A percentile compares a stretch with the other conserved stretches of the same genome.
Evolutionary conservation across 495 filamentous ascomycete species (phyloP).

Genomic region (Monascus purpureus): DNA sequence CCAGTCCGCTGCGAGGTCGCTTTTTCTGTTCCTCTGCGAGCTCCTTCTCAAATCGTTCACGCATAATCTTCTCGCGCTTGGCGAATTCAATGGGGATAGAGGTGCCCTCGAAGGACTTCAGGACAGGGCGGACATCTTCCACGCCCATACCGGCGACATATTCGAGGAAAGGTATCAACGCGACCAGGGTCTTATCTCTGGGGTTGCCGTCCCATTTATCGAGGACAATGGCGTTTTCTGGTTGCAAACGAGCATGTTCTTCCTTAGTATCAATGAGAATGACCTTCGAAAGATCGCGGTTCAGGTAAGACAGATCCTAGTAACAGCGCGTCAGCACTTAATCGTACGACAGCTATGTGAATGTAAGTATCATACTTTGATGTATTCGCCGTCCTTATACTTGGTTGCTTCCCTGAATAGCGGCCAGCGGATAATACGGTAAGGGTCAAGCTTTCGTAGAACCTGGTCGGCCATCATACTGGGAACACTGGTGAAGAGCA

Average conservation of each 20-base stretch:
- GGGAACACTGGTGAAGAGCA: constrained; percentile 81
- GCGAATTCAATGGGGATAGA: constrained; percentile 82
- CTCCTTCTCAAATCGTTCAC: constrained; percentile 65
- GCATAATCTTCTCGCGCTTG: constrained; percentile 68
- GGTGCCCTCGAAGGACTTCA: constrained; percentile 78
- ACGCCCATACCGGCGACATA: constrained; percentile 90
- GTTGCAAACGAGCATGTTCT: constrained; percentile 68
- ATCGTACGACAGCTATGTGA: neutral
- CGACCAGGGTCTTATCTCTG: constrained; percentile 71
- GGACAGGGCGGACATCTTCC: constrained; percentile 65
- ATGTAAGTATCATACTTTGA: constrained; percentile 54
- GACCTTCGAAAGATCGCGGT: constrained; percentile 86
- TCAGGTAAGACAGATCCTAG: constrained; percentile 89
- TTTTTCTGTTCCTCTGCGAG: constrained; percentile 58
- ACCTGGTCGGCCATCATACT: constrained; percentile 72
- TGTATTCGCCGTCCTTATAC: constrained; percentile 87
- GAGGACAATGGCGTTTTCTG: constrained; percentile 85
- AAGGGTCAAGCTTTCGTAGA: constrained; percentile 90
- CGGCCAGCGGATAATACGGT: constrained; percentile 88
- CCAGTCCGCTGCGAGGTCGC: constrained; percentile 39
- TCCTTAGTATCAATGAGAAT: constrained; percentile 82
- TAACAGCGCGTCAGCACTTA: neutral
- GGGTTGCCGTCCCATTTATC: constrained; percentile 77
- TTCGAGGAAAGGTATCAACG: constrained; percentile 88
- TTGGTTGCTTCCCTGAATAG: constrained; percentile 88